phyloP scores from a whole-genome alignment of 2,329 filamentous ascomycete species.

The Trichoderma brevicompactum region DNA sequence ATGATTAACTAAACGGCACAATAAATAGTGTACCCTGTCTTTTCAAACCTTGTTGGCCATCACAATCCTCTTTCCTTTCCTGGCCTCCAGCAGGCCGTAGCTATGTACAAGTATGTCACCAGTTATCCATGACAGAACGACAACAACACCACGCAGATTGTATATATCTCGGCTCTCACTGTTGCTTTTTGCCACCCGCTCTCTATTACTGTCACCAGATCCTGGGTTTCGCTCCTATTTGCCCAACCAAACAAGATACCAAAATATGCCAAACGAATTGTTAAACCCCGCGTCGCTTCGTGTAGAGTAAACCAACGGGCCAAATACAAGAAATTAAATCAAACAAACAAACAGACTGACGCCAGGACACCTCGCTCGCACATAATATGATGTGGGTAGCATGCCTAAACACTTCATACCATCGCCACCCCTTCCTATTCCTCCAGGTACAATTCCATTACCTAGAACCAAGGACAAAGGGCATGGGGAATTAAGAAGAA shows the following conservation, averaged over 20 bases:
- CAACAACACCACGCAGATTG: background rate
- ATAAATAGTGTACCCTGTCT: background rate
- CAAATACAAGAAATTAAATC: background rate
- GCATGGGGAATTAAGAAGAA: too few relatives aligned
- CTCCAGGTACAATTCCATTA: background rate
- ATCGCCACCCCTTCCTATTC: background rate
- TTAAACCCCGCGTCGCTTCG: too few relatives aligned
- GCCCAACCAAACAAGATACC: background rate
- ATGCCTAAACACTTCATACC: background rate
- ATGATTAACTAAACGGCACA: background rate
- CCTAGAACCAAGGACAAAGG: background rate
- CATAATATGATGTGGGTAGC: slow-evolving; percentile 4
- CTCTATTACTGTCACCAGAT: background rate
- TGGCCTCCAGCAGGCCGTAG: background rate
- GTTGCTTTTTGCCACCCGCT: background rate
- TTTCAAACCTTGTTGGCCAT: background rate
- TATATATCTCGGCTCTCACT: background rate
- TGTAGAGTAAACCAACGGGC: background rate
- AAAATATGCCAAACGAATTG: background rate
- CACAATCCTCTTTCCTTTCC: background rate
- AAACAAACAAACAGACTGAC: slow-evolving; percentile 5
- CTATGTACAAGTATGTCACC: too few relatives aligned
- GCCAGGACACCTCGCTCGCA: slow-evolving; percentile 19
- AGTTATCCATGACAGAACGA: too few relatives aligned
- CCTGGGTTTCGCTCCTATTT: background rate